Conservation (phyloP, 805 yeast genomes). For the Myxozyma sirexii region DNA sequence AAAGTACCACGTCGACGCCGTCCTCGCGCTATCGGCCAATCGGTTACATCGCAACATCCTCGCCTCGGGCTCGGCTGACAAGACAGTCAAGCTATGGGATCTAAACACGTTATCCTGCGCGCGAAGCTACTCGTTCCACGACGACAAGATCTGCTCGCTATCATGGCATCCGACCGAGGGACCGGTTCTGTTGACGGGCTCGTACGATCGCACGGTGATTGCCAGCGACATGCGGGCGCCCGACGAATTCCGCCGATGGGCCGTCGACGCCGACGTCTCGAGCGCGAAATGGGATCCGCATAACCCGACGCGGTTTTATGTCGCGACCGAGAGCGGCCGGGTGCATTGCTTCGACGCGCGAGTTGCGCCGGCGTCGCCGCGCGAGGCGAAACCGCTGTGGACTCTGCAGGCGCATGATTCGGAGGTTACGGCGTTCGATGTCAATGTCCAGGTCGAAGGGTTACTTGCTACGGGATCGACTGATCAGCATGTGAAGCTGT, state of each 20-base stretch:
- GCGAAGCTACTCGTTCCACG: constrained; percentile 74
- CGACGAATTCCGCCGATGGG: constrained; percentile 60
- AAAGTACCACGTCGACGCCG: constrained; percentile 92
- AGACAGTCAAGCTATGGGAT: constrained; percentile 95
- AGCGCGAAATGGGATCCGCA: constrained; percentile 68
- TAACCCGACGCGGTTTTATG: constrained; percentile 58
- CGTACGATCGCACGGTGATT: constrained; percentile 77
- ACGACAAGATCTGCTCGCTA: constrained; percentile 80
- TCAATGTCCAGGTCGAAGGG: constrained; percentile 68
- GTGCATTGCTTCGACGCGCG: constrained; percentile 88
- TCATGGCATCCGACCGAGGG: constrained; percentile 72
- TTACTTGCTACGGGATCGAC: constrained; percentile 84
- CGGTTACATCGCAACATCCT: constrained; percentile 77
- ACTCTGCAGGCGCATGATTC: constrained; percentile 96
- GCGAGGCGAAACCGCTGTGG: constrained; percentile 72
- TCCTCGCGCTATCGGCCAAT: constrained; percentile 83
- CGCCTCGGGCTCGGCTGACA: constrained; percentile 94
- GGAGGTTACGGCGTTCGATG: constrained; percentile 80
- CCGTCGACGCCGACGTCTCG: constrained; percentile 82
- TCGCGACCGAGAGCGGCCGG: constrained; percentile 90
- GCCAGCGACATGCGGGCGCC: constrained; percentile 83
- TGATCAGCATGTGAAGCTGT: constrained; percentile 80
- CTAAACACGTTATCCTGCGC: constrained; percentile 73
- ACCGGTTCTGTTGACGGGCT: constrained; percentile 77
- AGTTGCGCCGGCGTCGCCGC: constrained; percentile 40